Percentiles rank a stretch among this genome's conserved stretches.
These are phyloP conservation scores for Thymus mandschuricus DNA, from an alignment of 257 asterid species.

Conservation along the genomic window DNA sequence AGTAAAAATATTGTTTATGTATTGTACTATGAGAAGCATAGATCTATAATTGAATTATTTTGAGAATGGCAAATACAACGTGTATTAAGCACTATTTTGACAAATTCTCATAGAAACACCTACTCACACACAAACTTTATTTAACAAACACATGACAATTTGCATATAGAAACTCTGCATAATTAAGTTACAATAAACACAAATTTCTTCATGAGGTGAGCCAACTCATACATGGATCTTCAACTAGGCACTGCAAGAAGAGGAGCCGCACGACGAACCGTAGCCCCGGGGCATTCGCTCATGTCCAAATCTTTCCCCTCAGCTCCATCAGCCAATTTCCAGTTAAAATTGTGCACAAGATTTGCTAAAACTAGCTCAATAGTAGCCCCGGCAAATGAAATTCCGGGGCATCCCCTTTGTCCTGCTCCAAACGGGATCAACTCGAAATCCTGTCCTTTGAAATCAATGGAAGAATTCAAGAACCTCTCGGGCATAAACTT, in stretches of 20 bases:
- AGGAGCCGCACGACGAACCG: constrained; percentile 31
- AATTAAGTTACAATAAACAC: too few relatives aligned
- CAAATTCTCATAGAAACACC: too few relatives aligned
- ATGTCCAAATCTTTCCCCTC: constrained; percentile 43
- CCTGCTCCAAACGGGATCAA: constrained; percentile 55
- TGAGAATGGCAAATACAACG: too few relatives aligned
- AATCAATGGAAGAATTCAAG: constrained; percentile 29
- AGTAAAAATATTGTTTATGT: too few relatives aligned
- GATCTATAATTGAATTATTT: too few relatives aligned
- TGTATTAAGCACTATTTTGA: too few relatives aligned
- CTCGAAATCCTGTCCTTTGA: constrained; percentile 42
- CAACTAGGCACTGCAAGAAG: constrained; percentile 20
- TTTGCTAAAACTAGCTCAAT: constrained; percentile 42
- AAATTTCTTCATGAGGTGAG: too few relatives aligned
- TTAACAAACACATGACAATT: too few relatives aligned
- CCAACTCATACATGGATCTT: not conserved
- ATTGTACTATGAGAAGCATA: too few relatives aligned
- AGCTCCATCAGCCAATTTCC: constrained; percentile 32
- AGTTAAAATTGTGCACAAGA: constrained; percentile 39
- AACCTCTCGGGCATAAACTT: constrained; percentile 42
- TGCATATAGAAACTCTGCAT: too few relatives aligned
- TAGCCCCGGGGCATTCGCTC: constrained; percentile 38
- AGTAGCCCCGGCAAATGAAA: constrained; percentile 21
- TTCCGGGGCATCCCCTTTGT: constrained; percentile 49
- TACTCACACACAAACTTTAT: too few relatives aligned